Conservation (phyloP, 2,329 filamentous ascomycete species). For the Epichloe glyceriae region DNA sequence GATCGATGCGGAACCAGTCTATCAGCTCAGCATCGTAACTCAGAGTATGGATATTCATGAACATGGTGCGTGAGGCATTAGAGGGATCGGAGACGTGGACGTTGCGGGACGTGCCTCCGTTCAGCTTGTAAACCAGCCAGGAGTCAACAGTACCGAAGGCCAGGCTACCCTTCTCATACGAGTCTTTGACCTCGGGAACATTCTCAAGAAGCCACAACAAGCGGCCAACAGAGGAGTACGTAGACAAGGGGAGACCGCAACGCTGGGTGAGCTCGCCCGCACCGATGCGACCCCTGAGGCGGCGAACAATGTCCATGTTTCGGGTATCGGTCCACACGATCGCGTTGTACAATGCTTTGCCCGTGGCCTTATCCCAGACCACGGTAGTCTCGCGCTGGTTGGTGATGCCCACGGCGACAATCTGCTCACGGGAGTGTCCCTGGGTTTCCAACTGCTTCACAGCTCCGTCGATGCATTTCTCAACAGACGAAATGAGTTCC, state of each 20-base stretch:
- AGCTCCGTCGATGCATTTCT: slow-evolving; percentile 63
- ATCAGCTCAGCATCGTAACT: slow-evolving; percentile 62
- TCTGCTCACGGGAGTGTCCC: slow-evolving; percentile 54
- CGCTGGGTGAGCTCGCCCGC: slow-evolving; percentile 53
- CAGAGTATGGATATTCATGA: slow-evolving; percentile 67
- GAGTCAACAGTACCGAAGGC: slow-evolving; percentile 72
- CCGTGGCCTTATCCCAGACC: slow-evolving; percentile 66
- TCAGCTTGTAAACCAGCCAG: slow-evolving; percentile 70
- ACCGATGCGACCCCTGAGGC: slow-evolving; percentile 53
- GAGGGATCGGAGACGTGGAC: slow-evolving; percentile 66
- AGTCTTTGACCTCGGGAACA: slow-evolving; percentile 49
- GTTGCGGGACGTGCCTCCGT: slow-evolving; percentile 52
- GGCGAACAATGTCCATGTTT: slow-evolving; percentile 56
- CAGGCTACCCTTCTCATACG: slow-evolving; percentile 58
- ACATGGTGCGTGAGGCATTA: slow-evolving; percentile 79
- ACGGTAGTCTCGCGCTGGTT: slow-evolving; percentile 76
- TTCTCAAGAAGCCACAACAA: slow-evolving; percentile 66
- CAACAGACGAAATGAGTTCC: slow-evolving; percentile 59
- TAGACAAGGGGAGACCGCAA: slow-evolving; percentile 68
- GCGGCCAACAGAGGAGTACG: slow-evolving; percentile 70
- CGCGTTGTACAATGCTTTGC: slow-evolving; percentile 65
- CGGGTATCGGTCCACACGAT: slow-evolving; percentile 82
- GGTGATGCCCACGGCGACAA: slow-evolving; percentile 67
- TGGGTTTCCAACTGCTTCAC: slow-evolving; percentile 54
- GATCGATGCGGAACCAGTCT: slow-evolving; percentile 62